These are phyloP conservation scores for Nannizziopsis arthrosporioides DNA, from an alignment of 2,329 filamentous ascomycete species.

Conservation along the genomic window DNA sequence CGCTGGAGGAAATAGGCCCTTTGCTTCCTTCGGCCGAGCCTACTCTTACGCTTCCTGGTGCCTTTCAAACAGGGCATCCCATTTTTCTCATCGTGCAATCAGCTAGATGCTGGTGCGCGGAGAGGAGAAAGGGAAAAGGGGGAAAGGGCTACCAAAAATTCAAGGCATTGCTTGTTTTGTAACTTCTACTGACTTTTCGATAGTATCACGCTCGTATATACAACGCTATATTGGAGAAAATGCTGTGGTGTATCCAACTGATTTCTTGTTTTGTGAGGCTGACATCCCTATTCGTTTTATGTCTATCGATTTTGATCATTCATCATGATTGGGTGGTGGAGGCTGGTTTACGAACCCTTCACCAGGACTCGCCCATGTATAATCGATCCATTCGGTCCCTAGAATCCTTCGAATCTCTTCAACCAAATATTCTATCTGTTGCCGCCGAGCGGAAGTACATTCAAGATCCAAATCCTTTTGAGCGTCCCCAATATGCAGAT, in stretches of 20 bases:
- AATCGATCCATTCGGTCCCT: conserved; percentile 35
- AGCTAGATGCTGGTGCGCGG: conserved; percentile 14
- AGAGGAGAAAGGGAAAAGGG: conserved; percentile 10
- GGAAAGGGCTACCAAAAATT: not conserved
- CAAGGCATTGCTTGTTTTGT: too few species aligned
- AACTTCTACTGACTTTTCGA: too few species aligned
- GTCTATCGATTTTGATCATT: conserved; percentile 14
- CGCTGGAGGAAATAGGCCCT: too few species aligned
- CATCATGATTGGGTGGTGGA: conserved; percentile 17
- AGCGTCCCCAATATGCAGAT: not conserved
- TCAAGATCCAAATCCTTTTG: conserved; percentile 22
- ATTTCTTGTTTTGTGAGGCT: not conserved
- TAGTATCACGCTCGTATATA: too few species aligned
- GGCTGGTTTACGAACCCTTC: conserved; percentile 31
- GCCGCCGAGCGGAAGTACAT: conserved; percentile 27
- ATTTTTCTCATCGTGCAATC: conserved; percentile 15
- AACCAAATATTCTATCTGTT: conserved; percentile 26
- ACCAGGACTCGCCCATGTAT: conserved; percentile 35
- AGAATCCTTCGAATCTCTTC: conserved; percentile 30
- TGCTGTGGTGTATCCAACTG: not conserved
- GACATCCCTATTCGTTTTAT: conserved; percentile 13
- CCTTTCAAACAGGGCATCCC: too few species aligned
- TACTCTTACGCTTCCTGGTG: too few species aligned
- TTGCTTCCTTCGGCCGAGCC: too few species aligned
- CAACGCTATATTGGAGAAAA: too few species aligned